Evolutionary conservation across 192 early-diverging fungal genomes (phyloP).

Genomic region (Linnemannia exigua): DNA sequence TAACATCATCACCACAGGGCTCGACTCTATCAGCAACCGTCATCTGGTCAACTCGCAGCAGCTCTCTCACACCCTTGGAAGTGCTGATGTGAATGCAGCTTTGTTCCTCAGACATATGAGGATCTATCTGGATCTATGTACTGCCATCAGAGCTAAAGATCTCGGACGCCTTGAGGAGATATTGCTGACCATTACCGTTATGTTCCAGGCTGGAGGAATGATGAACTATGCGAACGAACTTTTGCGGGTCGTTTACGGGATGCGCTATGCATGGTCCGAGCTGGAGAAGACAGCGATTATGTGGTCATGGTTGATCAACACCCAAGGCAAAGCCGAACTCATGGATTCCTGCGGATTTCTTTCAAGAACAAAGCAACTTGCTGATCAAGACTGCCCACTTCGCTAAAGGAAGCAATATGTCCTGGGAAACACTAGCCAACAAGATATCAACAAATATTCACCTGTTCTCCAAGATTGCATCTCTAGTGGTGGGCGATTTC

Average conservation of each 20-base stretch:
- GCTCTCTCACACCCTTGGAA: too few relatives aligned
- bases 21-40: too few relatives aligned
- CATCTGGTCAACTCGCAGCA: not conserved
- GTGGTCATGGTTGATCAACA: conserved; percentile 25
- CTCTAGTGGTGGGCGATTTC: too few relatives aligned
- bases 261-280: conserved; percentile 7
- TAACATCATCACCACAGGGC: not conserved
- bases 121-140: conserved; percentile 17
- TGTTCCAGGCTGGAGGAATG: conserved; percentile 12
- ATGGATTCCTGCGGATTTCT: conserved; percentile 25
- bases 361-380: not conserved
- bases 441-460: too few relatives aligned
- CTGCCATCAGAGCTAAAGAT: conserved; percentile 20
- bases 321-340: not conserved
- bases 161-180: conserved; percentile 16
- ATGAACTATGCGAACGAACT: conserved; percentile 30
- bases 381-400: too few relatives aligned
- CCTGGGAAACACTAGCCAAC: too few relatives aligned
- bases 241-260: conserved; percentile 9
- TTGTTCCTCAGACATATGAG: conserved; percentile 23
- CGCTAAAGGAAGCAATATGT: too few relatives aligned
- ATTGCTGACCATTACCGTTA: conserved; percentile 9
- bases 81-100: not conserved
- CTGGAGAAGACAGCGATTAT: conserved; percentile 12
- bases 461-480: too few relatives aligned